Base-by-base conservation (phyloP, 2,329 filamentous ascomycete species). In the Blastomyces emzantsi region DNA sequence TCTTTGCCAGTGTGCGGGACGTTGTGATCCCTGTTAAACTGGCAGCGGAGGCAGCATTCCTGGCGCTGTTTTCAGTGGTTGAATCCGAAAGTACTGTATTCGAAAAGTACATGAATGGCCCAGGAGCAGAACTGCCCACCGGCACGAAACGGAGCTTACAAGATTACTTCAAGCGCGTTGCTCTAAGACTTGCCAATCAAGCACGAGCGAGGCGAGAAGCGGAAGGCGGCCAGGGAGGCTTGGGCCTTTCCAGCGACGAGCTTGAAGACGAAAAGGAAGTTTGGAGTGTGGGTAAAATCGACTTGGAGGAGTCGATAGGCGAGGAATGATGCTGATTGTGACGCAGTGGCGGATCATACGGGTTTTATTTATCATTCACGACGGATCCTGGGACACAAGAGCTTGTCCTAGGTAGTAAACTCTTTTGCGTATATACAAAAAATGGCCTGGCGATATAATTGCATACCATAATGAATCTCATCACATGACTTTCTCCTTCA, bases 141-240 rank as follows among this genome's bases (percentile, higher is more conserved):
- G 88, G 85, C 51, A 86, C 86, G 22, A 94, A 95, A 82, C 84
- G 93, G 69, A 92, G 88, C 74, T 97, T 99, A 89, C 84, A 87
- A 64, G 94, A 99, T 75, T 99, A 99, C 79, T 97, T 97, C 80
- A 96, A 96, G 82, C 83, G 94, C 52, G 90, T 99, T 67, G 91
- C 91, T 1, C 76, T 93, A 71, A 85, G 92, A 69, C 78, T 97
- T 25, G 93, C 90, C n/a, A 84, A 81, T 22, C 94, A 97, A 75
- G 92, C 90, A 1, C 84, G 91, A 66, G 94, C 99, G 79, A 84
- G 94, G 70, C 89, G 86, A 72, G 92, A 96, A 69, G 94, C 94
- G 0, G 92, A 97, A 74, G 93, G 92, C 66, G 94, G 93, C 8
- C 84, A 88, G 64, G 92, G 92, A 57, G 91, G 92, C 0, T 74